phyloP scores from a whole-genome alignment of 2,329 filamentous ascomycete species.

The Sporothrix pseudoabietina region DNA sequence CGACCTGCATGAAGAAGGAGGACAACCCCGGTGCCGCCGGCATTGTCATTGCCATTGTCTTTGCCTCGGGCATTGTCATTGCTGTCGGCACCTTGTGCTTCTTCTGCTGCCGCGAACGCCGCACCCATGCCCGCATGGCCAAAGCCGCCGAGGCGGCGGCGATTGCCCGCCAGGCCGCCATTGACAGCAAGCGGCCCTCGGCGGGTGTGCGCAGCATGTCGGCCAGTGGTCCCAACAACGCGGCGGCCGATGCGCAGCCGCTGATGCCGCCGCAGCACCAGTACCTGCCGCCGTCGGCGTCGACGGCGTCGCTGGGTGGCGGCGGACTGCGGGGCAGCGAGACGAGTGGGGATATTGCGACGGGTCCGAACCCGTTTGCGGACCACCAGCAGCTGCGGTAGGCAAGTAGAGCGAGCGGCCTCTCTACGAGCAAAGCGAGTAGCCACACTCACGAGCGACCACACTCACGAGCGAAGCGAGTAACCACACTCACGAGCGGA shows the following conservation, averaged over 20 bases:
- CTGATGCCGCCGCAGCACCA: slow-evolving; percentile 34
- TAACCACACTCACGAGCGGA: neutral
- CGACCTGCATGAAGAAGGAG: slow-evolving; percentile 49
- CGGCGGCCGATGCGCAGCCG: slow-evolving; percentile 35
- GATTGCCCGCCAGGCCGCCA: slow-evolving; percentile 48
- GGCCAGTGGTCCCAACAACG: neutral
- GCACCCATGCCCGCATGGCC: slow-evolving; percentile 47
- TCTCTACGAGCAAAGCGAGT: neutral
- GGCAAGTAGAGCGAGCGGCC: neutral
- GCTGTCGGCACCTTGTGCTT: slow-evolving; percentile 49
- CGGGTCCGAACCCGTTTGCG: slow-evolving; percentile 33
- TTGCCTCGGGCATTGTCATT: slow-evolving; percentile 47
- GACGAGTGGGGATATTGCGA: slow-evolving; percentile 27
- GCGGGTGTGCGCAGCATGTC: slow-evolving; percentile 36
- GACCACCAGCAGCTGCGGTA: slow-evolving; percentile 36
- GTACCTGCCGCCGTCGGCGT: slow-evolving; percentile 14
- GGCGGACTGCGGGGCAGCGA: slow-evolving; percentile 17
- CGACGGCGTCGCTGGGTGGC: neutral
- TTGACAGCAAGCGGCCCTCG: slow-evolving; percentile 46
- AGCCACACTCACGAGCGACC: neutral
- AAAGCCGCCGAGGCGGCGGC: slow-evolving; percentile 55
- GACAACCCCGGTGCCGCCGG: slow-evolving; percentile 48
- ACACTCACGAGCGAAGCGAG: neutral
- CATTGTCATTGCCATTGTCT: slow-evolving; percentile 52
- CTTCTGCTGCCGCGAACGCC: slow-evolving; percentile 56